Conservation (phyloP, 1,284 basidiomycete species). For the Grifola frondosa region DNA sequence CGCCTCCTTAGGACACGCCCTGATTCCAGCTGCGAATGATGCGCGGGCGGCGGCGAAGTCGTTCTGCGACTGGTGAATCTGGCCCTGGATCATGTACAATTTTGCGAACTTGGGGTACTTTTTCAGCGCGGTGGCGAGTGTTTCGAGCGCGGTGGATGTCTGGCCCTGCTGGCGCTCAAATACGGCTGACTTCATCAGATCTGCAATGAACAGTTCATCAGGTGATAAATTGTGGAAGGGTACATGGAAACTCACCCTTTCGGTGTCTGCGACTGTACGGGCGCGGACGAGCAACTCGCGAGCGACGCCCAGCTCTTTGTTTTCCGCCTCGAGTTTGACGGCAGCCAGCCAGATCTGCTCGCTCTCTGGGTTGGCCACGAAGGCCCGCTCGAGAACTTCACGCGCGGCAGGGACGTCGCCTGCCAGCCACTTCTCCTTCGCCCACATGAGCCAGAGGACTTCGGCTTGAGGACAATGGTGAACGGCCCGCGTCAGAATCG, state of each 20-base stretch:
- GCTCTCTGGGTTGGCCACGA: conserved; percentile 93
- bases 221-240: conserved; percentile 4
- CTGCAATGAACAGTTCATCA: conserved; percentile 39
- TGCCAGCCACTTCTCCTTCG: conserved; percentile 91
- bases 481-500: conserved; percentile 81
- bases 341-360: conserved; percentile 98
- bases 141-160: conserved; percentile 70
- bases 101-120: conserved; percentile 90
- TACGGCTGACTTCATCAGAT: conserved; percentile 98
- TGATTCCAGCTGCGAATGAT: conserved; percentile 79
- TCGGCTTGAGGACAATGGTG: conserved; percentile 92
- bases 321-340: conserved; percentile 94
- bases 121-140: conserved; percentile 69
- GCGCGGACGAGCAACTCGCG: conserved; percentile 86
- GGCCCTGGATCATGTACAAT: conserved; percentile 95
- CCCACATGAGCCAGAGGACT: conserved; percentile 95
- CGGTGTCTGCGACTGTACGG: conserved; percentile 85
- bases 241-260: conserved; percentile 59
- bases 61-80: conserved; percentile 71
- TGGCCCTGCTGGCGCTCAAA: conserved; percentile 90
- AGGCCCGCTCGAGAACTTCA: conserved; percentile 84
- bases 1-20: conserved; percentile 79
- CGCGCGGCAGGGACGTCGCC: conserved; percentile 88
- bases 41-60: conserved; percentile 70
- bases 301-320: conserved; percentile 85